A percentile compares a stretch with the other conserved stretches of the same genome.
These are phyloP conservation scores for Bretschneidera sinensis DNA, from an alignment of 345 rosid species.

Conservation along the genomic window DNA sequence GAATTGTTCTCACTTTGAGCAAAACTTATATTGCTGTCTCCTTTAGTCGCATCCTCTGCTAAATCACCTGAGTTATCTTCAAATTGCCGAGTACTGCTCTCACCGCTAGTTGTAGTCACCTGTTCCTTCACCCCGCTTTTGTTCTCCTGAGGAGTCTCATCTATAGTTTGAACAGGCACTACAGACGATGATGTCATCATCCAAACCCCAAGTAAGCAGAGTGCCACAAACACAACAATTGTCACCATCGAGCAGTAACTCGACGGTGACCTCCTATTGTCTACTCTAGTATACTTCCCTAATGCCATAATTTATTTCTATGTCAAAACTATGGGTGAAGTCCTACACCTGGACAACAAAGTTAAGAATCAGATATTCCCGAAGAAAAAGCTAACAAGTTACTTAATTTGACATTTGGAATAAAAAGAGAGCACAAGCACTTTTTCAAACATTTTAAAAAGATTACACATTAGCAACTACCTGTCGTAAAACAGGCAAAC, in stretches of 20 bases:
- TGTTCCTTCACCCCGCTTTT: slow-evolving; percentile 53
- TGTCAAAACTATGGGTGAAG: background rate
- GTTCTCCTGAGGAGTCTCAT: slow-evolving; percentile 48
- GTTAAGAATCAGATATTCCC: background rate
- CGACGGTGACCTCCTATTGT: slow-evolving; percentile 54
- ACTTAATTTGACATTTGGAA: too few species aligned
- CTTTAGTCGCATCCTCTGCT: slow-evolving; percentile 59
- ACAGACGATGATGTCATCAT: slow-evolving; percentile 86
- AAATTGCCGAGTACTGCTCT: slow-evolving; percentile 34
- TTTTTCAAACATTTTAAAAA: too few species aligned
- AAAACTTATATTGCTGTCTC: slow-evolving; percentile 29
- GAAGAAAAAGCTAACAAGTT: too few species aligned
- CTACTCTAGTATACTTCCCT: slow-evolving; percentile 71
- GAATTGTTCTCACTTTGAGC: slow-evolving; percentile 27
- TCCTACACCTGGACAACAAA: background rate
- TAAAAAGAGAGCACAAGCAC: too few species aligned
- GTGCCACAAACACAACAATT: slow-evolving; percentile 72
- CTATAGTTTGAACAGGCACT: slow-evolving; percentile 57
- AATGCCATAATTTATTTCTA: slow-evolving; percentile 47
- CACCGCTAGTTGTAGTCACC: slow-evolving; percentile 25
- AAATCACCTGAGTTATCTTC: slow-evolving; percentile 65
- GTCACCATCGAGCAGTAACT: slow-evolving; percentile 82
- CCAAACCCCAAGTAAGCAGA: slow-evolving; percentile 94
- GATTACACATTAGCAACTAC: too few species aligned
- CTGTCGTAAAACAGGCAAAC: too few species aligned